Evolutionary conservation across 1,284 basidiomycete species (phyloP), one percentile per base, ranked within the genome.

Genomic region (Cystobasidium sp.): DNA sequence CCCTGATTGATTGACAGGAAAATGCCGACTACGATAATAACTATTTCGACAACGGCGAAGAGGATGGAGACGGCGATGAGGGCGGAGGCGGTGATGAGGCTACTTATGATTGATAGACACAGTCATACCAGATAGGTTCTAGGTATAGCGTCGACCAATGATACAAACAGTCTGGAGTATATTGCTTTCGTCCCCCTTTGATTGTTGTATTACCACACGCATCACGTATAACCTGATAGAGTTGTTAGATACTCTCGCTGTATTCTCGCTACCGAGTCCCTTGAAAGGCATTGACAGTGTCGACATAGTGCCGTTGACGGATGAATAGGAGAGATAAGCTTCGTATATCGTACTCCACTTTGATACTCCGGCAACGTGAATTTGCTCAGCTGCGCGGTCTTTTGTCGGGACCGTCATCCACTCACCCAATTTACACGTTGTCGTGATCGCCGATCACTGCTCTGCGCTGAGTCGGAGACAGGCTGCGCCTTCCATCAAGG

Each of bases 21-120:
- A 73, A 73, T 66, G 46, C 70, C 8, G 70, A 73, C 37, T 73
- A 73, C 44, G 70, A 73, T 37, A 73, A 73, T 63, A 73, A 73
- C 44, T 73, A 73, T 31, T 73, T 73, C 43, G 70, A 73, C 24
- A 62, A 73, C 49, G 70, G 70, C 16, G 70, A 56, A 46, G 63
- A 73, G 18, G 69, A 71, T 14, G 68, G 24, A 5, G 68, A 51
- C n/a, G 61, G 44, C 5, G 68, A 52, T 22, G 69, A 62, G 14
- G 69, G 69, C 14, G 59, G 39, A 16, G 66, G 43, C 14, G 68
- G 61, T 55, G 59, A 63, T 43, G 69, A 71, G 55, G 69, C 58
- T 20, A 71, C 69, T 16, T 71, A 71, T 49, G 69, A 71, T 55
- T 66, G 56, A 59, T 58, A 39, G 31, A 31, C 31, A 5, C 31